Percentiles rank a stretch among this genome's conserved stretches.
Evolutionary conservation across 169 alveolate species (phyloP).

Genomic region (Fabrea salina): DNA sequence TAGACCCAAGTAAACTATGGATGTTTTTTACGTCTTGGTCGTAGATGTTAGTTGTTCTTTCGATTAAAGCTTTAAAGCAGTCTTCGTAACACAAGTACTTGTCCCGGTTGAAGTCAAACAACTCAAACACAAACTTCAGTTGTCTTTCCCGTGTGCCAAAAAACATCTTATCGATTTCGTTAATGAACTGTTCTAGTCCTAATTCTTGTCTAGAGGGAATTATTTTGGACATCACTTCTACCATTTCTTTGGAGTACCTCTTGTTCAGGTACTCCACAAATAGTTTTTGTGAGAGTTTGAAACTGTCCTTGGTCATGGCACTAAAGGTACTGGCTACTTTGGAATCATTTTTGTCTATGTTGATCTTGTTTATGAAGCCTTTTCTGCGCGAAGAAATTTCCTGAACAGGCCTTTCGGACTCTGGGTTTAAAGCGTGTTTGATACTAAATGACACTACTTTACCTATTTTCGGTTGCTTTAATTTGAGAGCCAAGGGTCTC

Average conservation of each 20-base stretch:
- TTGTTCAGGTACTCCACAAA: not conserved
- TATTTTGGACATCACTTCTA: not conserved
- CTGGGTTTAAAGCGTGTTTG: too few species aligned
- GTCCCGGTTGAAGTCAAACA: constrained; percentile 14
- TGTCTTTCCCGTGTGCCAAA: not conserved
- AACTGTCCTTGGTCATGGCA: too few species aligned
- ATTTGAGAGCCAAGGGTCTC: too few species aligned
- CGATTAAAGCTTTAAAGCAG: not conserved
- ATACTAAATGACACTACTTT: too few species aligned
- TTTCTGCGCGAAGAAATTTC: too few species aligned
- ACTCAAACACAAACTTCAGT: not conserved
- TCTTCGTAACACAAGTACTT: not conserved
- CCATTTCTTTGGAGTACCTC: constrained; percentile 23
- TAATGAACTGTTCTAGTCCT: not conserved
- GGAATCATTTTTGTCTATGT: too few species aligned
- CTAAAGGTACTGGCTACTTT: too few species aligned
- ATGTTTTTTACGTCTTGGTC: constrained; percentile 19
- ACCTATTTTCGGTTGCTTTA: too few species aligned
- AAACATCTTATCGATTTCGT: not conserved
- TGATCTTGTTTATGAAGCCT: too few species aligned
- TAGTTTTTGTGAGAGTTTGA: too few species aligned
- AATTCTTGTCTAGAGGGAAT: not conserved
- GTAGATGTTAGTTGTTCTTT: not conserved
- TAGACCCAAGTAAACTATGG: too few species aligned
- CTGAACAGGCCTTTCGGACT: too few species aligned